Evolutionary conservation across 148 eudicot genomes (phyloP).

Genomic region (Nepenthes mirabilis): DNA sequence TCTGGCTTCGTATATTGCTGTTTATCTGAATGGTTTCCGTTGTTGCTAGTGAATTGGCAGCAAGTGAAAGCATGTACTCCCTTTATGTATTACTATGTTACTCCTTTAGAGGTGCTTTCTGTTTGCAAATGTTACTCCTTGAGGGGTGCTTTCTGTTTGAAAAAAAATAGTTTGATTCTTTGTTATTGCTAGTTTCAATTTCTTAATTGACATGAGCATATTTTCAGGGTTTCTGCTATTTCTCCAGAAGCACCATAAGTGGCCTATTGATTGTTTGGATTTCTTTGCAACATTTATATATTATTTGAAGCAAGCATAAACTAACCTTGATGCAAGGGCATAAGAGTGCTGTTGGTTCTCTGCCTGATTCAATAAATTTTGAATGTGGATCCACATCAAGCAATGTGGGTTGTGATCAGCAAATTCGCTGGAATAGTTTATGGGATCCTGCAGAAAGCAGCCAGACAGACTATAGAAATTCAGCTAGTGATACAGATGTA

Average conservation of each 20-base stretch:
- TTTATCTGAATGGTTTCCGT: too few species aligned
- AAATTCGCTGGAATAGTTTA: constrained; percentile 51
- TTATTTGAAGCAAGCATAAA: constrained; percentile 4
- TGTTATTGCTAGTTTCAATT: too few species aligned
- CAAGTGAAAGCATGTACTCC: too few species aligned
- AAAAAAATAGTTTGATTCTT: too few species aligned
- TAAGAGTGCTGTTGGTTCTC: constrained; percentile 63
- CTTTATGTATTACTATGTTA: too few species aligned
- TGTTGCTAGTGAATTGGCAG: too few species aligned
- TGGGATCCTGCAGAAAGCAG: constrained; percentile 38
- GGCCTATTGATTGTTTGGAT: background rate
- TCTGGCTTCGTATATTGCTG: too few species aligned
- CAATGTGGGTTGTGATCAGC: constrained; percentile 50
- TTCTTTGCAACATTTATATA: constrained; percentile 4
- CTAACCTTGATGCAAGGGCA: constrained; percentile 74
- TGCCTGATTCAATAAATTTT: constrained; percentile 60
- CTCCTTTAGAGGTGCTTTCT: too few species aligned
- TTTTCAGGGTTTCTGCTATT: constrained; percentile 20
- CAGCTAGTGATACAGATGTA: constrained; percentile 24
- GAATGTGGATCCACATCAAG: constrained; percentile 54
- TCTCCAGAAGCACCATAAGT: constrained; percentile 5
- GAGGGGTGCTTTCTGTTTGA: too few species aligned
- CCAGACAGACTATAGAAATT: constrained; percentile 26
- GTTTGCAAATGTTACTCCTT: too few species aligned
- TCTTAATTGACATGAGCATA: background rate